A percentile compares a stretch with the other conserved stretches of the same genome.
Evolutionary conservation across 2,329 filamentous ascomycete genomes (phyloP).

Genomic region (Aspergillus udagawae): DNA sequence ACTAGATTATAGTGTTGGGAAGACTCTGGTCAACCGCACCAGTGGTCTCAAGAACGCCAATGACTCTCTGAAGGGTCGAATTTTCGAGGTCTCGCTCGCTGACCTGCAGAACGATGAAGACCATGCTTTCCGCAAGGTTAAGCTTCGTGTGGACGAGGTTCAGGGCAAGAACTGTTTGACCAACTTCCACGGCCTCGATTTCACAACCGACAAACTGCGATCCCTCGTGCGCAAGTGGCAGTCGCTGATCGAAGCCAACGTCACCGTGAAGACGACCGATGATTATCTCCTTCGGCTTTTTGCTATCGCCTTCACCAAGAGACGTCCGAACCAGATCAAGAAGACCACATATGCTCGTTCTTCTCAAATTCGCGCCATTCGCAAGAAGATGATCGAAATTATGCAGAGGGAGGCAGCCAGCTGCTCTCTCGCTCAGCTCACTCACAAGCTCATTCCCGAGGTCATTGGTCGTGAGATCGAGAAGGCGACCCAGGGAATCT

Average conservation of each 20-base stretch:
- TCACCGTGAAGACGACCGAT: conserved; percentile 99
- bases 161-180: conserved; percentile 99
- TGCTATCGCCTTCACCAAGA: conserved; percentile 99
- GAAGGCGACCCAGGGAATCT: conserved; percentile 99
- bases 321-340: conserved; percentile 99
- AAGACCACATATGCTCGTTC: conserved; percentile 98
- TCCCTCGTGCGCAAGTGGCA: conserved; percentile 99
- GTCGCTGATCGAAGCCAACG: conserved; percentile 97
- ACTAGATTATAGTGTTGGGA: conserved; percentile 73
- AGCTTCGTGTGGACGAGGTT: conserved; percentile 96
- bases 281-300: conserved; percentile 99
- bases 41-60: conserved; percentile 99
- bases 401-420: conserved; percentile 92
- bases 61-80: conserved; percentile 96
- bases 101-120: conserved; percentile 99
- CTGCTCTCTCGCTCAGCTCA: conserved; percentile 94
- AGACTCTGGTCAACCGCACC: conserved; percentile 98
- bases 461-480: conserved; percentile 99
- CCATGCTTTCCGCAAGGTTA: conserved; percentile 99
- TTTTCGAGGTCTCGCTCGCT: conserved; percentile 97
- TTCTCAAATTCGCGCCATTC: conserved; percentile 95
- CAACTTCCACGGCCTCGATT: conserved; percentile 99
- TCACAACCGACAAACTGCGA: conserved; percentile 99
- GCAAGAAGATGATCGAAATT: conserved; percentile 99
- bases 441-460: conserved; percentile 98